Conservation (phyloP, 306 rosid species). For the Abrus pulchellus region DNA sequence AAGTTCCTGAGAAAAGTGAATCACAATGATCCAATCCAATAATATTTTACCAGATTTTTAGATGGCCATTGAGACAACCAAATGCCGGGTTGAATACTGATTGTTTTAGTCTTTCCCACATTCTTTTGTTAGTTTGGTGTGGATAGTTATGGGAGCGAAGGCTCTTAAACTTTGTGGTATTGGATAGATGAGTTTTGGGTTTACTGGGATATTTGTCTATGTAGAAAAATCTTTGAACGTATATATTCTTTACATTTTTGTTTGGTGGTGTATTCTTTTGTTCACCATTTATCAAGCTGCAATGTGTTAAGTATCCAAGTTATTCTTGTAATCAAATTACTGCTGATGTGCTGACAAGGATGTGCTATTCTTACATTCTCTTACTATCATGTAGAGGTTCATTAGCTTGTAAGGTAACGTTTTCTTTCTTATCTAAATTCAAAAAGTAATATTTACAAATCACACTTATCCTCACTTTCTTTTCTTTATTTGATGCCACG, state of each 20-base stretch:
- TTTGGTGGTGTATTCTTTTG: conserved; percentile 64
- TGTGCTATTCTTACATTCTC: conserved; percentile 50
- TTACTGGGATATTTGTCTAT: conserved; percentile 55
- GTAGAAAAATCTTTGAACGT: conserved; percentile 55
- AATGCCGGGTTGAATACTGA: conserved; percentile 50
- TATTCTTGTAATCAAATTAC: conserved; percentile 65
- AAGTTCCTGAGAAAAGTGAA: conserved; percentile 78
- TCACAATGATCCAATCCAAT: conserved; percentile 55
- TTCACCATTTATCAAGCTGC: conserved; percentile 52
- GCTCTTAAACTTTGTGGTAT: conserved; percentile 60
- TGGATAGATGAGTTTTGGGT: conserved; percentile 57
- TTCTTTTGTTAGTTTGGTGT: conserved; percentile 61
- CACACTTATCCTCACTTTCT: conserved; percentile 18
- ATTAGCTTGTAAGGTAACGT: conserved; percentile 42
- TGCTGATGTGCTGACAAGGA: conserved; percentile 48
- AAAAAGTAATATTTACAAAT: conserved; percentile 12
- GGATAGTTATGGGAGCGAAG: conserved; percentile 55
- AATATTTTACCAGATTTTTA: conserved; percentile 48
- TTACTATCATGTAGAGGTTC: conserved; percentile 36
- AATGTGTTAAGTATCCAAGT: conserved; percentile 48
- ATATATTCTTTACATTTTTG: conserved; percentile 63
- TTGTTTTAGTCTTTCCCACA: conserved; percentile 53
- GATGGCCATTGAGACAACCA: conserved; percentile 51
- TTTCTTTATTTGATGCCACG: background rate
- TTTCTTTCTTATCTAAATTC: conserved; percentile 35